Conservation (phyloP, 2,329 filamentous ascomycete species). For the Capronia epimyces region DNA sequence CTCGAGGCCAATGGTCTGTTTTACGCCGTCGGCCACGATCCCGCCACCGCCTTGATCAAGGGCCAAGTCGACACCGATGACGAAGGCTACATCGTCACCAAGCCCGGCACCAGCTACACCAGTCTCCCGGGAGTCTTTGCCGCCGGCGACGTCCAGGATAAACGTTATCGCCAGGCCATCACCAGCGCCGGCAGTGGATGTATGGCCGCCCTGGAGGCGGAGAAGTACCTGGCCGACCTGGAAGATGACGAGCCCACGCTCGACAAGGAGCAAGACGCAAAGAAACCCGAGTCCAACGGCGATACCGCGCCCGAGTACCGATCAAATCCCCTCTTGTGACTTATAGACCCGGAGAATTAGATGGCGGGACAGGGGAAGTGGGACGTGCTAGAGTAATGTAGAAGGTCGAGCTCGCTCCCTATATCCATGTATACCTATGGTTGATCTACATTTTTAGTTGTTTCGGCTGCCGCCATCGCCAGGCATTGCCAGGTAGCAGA, state of each 20-base stretch:
- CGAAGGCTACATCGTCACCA: constrained; percentile 86
- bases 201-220: constrained; percentile 89
- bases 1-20: constrained; percentile 88
- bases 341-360: too few relatives aligned
- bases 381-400: neutral
- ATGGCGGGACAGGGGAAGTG: too few relatives aligned
- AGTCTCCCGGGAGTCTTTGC: constrained; percentile 90
- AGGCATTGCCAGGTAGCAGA: neutral
- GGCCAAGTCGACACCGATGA: constrained; percentile 80
- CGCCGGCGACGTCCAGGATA: constrained; percentile 96
- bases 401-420: too few relatives aligned
- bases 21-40: constrained; percentile 95
- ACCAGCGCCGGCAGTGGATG: constrained; percentile 95
- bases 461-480: neutral
- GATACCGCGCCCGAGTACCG: constrained; percentile 55
- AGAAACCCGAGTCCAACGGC: constrained; percentile 49
- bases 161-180: constrained; percentile 94
- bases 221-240: constrained; percentile 80
- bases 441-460: neutral
- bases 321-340: constrained; percentile 59
- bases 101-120: constrained; percentile 81
- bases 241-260: constrained; percentile 50
- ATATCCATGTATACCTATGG: too few relatives aligned
- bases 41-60: constrained; percentile 85
- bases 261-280: constrained; percentile 43